Evolutionary conservation across 2,329 filamentous ascomycete species (phyloP).

Genomic region (Cyphellophora europaea): DNA sequence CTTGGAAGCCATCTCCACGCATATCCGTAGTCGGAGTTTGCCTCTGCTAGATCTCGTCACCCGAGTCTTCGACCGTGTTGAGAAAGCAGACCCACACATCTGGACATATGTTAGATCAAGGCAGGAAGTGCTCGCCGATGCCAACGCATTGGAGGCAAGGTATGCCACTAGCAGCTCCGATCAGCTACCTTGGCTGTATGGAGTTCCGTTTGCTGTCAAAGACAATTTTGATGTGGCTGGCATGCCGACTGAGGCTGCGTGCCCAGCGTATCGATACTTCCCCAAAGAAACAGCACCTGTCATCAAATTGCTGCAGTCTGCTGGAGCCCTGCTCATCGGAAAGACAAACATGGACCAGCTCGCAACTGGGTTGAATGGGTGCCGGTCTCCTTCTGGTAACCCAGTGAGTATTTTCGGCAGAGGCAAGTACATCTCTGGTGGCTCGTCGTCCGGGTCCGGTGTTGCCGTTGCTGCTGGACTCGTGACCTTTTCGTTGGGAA

Average conservation of each 20-base stretch:
- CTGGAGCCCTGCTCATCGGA: constrained; percentile 48
- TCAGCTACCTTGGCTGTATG: constrained; percentile 39
- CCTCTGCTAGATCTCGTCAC: constrained; percentile 4
- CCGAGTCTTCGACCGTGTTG: constrained; percentile 37
- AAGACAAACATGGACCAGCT: constrained; percentile 54
- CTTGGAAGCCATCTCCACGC: neutral
- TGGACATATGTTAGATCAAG: constrained; percentile 38
- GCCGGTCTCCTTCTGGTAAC: constrained; percentile 48
- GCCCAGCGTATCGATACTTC: constrained; percentile 37
- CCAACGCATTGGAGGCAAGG: constrained; percentile 18
- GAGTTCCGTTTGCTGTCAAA: constrained; percentile 40
- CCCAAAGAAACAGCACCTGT: constrained; percentile 38
- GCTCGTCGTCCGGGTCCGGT: constrained; percentile 47
- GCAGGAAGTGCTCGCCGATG: constrained; percentile 31
- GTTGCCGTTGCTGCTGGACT: constrained; percentile 41
- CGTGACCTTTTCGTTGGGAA: constrained; percentile 42
- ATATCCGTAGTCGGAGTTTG: neutral
- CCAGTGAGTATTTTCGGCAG: constrained; percentile 41
- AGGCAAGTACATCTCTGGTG: constrained; percentile 43
- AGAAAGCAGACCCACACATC: constrained; percentile 24
- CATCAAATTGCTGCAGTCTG: constrained; percentile 37
- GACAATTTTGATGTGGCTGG: constrained; percentile 39
- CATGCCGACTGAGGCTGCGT: constrained; percentile 38
- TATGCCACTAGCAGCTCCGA: constrained; percentile 30
- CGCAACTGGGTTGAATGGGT: constrained; percentile 52